These are phyloP conservation scores for Cyberlindnera maritima DNA, from an alignment of 805 yeast genomes.

Conservation along the genomic window DNA sequence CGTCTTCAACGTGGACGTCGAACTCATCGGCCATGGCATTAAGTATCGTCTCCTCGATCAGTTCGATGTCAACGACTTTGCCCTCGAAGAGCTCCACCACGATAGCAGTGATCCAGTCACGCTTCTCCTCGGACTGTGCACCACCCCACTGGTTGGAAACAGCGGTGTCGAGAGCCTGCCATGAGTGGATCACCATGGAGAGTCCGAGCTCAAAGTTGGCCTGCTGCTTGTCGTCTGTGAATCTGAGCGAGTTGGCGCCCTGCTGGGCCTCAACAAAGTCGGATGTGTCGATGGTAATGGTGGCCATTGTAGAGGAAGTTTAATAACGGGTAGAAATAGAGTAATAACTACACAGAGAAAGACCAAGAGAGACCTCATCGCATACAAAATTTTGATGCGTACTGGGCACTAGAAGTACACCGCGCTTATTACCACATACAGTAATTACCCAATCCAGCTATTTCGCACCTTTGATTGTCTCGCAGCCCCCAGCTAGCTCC, in stretches of 20 bases:
- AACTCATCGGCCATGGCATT: conserved; percentile 96
- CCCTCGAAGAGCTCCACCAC: conserved; percentile 75
- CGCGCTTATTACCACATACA: neutral
- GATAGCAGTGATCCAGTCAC: conserved; percentile 91
- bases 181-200: conserved; percentile 82
- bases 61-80: conserved; percentile 66
- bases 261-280: conserved; percentile 54
- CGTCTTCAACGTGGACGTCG: conserved; percentile 85
- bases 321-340: neutral
- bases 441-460: neutral
- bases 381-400: neutral
- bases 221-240: conserved; percentile 63
- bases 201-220: conserved; percentile 91
- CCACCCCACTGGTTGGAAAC: conserved; percentile 97
- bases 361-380: neutral
- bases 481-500: too few species aligned
- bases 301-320: conserved; percentile 3
- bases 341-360: too few species aligned
- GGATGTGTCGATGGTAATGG: conserved; percentile 33
- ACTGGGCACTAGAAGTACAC: too few species aligned
- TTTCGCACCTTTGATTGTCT: neutral
- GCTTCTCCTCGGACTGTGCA: conserved; percentile 79
- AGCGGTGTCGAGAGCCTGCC: conserved; percentile 88
- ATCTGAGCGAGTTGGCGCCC: conserved; percentile 38
- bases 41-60: conserved; percentile 79